These are phyloP conservation scores for Blastocystis sp. DNA, from an alignment of 352 stramenopile genomes.

Conservation along the genomic window DNA sequence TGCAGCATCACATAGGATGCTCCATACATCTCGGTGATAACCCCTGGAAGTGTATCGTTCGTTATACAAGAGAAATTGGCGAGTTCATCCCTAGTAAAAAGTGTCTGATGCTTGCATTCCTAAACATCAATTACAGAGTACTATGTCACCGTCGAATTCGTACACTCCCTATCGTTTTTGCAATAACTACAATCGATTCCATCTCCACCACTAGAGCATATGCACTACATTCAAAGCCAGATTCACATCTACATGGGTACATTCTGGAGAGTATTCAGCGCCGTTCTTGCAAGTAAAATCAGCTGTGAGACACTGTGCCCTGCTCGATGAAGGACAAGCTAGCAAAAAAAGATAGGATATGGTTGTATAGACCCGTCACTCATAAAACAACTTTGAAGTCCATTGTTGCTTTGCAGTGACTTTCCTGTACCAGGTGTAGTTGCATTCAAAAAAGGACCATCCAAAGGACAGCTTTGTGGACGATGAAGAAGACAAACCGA, in stretches of 20 bases:
- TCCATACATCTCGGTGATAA: neutral
- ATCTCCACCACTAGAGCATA: neutral
- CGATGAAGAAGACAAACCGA: neutral
- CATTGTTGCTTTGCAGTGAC: neutral
- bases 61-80: neutral
- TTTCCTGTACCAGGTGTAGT: neutral
- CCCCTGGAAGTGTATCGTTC: neutral
- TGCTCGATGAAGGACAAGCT: neutral
- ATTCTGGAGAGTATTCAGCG: neutral
- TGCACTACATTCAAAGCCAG: neutral
- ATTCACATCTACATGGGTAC: neutral
- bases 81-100: neutral
- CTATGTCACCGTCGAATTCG: neutral
- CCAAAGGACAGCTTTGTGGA: neutral
- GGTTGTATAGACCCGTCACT: neutral
- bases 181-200: constrained; percentile 28
- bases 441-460: neutral
- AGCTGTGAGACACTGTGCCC: neutral
- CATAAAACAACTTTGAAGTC: constrained; percentile 21
- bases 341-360: neutral
- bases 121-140: neutral
- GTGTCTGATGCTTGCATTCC: neutral
- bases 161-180: neutral
- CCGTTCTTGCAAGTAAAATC: neutral
- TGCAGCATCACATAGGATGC: neutral